These are phyloP conservation scores for Gleditsia sinensis DNA, from an alignment of 306 rosid genomes.

Conservation along the genomic window DNA sequence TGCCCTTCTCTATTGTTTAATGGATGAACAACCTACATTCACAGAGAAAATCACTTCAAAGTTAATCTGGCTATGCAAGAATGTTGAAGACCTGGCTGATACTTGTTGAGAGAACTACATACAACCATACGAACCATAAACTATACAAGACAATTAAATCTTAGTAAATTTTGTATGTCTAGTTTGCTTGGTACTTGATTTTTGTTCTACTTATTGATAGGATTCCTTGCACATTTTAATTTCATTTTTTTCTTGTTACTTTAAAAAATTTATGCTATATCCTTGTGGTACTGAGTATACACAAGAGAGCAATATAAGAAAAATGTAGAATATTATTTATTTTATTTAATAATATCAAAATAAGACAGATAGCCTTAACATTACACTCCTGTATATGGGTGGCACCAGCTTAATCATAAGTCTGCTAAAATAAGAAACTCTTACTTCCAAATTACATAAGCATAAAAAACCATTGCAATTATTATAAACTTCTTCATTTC, in stretches of 20 bases:
- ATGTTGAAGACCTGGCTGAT: too few relatives aligned
- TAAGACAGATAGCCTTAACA: neutral
- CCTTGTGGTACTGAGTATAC: neutral
- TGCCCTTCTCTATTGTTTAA: too few relatives aligned
- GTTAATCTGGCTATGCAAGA: too few relatives aligned
- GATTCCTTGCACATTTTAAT: too few relatives aligned
- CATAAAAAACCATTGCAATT: conserved; percentile 8
- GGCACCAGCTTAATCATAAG: neutral
- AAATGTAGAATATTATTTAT: neutral
- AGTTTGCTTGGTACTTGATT: too few relatives aligned
- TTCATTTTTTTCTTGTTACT: neutral
- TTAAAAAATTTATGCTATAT: neutral
- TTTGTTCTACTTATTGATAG: too few relatives aligned
- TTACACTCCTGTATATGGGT: neutral
- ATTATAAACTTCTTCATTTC: neutral
- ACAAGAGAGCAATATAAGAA: neutral
- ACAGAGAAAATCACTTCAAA: too few relatives aligned
- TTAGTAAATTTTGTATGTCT: too few relatives aligned
- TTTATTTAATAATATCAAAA: neutral
- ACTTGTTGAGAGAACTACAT: too few relatives aligned
- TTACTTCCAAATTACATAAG: conserved; percentile 1
- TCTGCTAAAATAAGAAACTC: neutral
- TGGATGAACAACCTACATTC: too few relatives aligned
- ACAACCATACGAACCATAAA: too few relatives aligned
- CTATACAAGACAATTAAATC: too few relatives aligned